phyloP scores from a whole-genome alignment of 192 early-diverging fungal genomes.

The Geranomyces michiganensis region DNA sequence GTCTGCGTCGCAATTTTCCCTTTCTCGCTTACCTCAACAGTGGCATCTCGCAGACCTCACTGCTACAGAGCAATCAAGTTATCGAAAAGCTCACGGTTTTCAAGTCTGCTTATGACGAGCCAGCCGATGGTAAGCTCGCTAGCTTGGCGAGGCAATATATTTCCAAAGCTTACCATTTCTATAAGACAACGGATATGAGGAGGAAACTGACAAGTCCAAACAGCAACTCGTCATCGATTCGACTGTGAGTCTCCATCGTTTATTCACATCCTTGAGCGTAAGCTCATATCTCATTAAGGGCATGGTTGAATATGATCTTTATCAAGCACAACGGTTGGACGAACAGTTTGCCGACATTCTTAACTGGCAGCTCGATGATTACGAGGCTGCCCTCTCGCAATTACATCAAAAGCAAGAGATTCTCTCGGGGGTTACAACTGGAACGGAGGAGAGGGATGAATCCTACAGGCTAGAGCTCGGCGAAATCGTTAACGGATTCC shows the following conservation, averaged over 20 bases:
- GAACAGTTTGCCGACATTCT: constrained; percentile 54
- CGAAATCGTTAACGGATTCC: constrained; percentile 39
- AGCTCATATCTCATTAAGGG: constrained; percentile 22
- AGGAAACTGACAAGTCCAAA: constrained; percentile 41
- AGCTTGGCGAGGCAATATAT: neutral
- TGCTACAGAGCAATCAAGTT: constrained; percentile 42
- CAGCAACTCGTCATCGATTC: constrained; percentile 47
- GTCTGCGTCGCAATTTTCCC: neutral
- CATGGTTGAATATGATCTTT: constrained; percentile 50
- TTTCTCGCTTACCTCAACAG: neutral
- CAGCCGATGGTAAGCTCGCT: constrained; percentile 15
- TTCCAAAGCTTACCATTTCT: neutral
- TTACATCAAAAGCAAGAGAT: constrained; percentile 49
- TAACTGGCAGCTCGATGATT: constrained; percentile 53
- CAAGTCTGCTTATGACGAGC: constrained; percentile 44
- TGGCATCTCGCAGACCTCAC: constrained; percentile 20
- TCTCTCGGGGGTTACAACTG: constrained; percentile 33
- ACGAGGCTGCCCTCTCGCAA: constrained; percentile 47
- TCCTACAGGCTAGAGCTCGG: constrained; percentile 41
- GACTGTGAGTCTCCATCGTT: constrained; percentile 16
- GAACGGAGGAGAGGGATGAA: constrained; percentile 40
- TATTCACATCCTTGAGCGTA: too few species aligned
- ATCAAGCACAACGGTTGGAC: constrained; percentile 47
- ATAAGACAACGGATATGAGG: constrained; percentile 15
- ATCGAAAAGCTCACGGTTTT: constrained; percentile 58